Conservation (phyloP, 139 green algal genomes). For the Ostreobium quekettii region DNA sequence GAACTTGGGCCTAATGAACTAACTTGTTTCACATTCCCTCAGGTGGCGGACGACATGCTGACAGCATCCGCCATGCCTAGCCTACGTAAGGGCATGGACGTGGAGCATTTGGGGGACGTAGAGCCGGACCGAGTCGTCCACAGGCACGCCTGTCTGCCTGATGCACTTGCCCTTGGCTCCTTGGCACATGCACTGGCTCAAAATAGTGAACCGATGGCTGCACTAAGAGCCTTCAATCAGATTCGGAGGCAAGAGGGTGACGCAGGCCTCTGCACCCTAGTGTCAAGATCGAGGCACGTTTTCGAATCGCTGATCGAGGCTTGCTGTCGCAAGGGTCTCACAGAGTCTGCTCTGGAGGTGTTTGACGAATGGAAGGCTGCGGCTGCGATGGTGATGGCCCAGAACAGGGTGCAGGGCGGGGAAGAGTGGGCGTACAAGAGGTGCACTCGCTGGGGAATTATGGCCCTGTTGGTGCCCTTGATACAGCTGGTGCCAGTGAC, state of each 20-base stretch:
- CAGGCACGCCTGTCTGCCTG: neutral
- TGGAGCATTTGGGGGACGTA: neutral
- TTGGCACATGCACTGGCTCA: neutral
- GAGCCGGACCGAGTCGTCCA: neutral
- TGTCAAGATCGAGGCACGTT: neutral
- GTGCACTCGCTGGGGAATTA: neutral
- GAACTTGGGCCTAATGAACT: no score
- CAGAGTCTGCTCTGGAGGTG: constrained; percentile 5
- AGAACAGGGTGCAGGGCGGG: neutral
- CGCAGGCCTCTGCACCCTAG: neutral
- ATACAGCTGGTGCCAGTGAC: neutral
- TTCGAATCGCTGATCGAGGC: constrained; percentile 12
- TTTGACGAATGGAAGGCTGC: constrained; percentile 7
- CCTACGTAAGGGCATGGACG: neutral
- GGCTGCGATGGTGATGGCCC: neutral
- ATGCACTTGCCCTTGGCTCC: neutral
- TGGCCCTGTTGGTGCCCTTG: neutral
- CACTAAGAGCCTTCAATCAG: constrained; percentile 1
- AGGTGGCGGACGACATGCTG: constrained; percentile 10
- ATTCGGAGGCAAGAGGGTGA: neutral
- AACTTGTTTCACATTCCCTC: no score
- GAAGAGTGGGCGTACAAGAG: constrained; percentile 1
- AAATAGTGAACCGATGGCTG: neutral
- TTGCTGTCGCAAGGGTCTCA: neutral
- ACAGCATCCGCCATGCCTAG: constrained; percentile 5